phyloP scores from a whole-genome alignment of 2,329 filamentous ascomycete species.

The Didymosphaeria variabile region DNA sequence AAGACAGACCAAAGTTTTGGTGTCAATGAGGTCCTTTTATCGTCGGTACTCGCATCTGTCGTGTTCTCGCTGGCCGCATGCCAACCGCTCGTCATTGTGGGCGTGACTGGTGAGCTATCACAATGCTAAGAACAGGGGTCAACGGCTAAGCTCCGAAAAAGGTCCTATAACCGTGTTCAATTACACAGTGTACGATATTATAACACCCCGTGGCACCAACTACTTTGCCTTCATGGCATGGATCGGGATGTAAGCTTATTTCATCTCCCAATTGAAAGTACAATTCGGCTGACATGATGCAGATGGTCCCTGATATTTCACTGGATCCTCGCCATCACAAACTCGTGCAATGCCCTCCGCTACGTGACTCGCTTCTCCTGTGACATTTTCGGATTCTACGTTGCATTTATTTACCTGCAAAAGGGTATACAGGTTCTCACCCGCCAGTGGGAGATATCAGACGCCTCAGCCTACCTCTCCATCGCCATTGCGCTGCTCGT shows the following conservation, averaged over 20 bases:
- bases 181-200: constrained; percentile 92
- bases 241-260: constrained; percentile 73
- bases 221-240: constrained; percentile 92
- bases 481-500: constrained; percentile 80
- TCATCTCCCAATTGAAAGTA: too few species aligned
- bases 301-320: constrained; percentile 87
- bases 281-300: background rate
- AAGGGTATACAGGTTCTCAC: constrained; percentile 89
- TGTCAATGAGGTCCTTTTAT: constrained; percentile 88
- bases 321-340: constrained; percentile 82
- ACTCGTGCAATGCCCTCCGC: constrained; percentile 86
- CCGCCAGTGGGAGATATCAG: constrained; percentile 71
- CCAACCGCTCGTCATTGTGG: constrained; percentile 89
- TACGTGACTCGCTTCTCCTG: constrained; percentile 93
- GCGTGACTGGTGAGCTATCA: constrained; percentile 71
- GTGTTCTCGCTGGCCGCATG: constrained; percentile 83
- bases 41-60: constrained; percentile 82
- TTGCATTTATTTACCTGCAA: constrained; percentile 89
- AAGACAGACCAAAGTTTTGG: constrained; percentile 86
- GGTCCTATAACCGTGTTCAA: constrained; percentile 94
- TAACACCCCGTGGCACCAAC: constrained; percentile 77
- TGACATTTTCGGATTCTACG: constrained; percentile 94
- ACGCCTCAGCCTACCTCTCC: constrained; percentile 77
- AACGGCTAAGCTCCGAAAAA: constrained; percentile 30
- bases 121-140: background rate